Conservation (phyloP, 768 basidiomycete species). For the Leccinum disarticulatum region DNA sequence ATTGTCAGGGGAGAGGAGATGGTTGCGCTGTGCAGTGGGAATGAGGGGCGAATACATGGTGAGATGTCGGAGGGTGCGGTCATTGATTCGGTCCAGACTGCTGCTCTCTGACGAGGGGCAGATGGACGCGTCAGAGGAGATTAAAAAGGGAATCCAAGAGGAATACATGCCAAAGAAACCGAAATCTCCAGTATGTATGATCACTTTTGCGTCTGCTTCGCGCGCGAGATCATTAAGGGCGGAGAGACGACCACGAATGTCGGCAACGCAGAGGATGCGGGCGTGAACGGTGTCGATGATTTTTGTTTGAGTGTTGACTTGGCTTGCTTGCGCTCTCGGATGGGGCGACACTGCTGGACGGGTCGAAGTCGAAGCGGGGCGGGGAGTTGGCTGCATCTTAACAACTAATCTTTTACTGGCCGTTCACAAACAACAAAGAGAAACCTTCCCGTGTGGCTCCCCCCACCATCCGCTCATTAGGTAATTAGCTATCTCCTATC, state of each 20-base stretch:
- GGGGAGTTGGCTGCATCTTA: conserved; percentile 52
- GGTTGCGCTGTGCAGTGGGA: conserved; percentile 73
- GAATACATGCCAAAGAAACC: conserved; percentile 83
- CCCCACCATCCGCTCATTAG: conserved; percentile 13
- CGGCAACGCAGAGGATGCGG: conserved; percentile 92
- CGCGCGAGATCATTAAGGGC: conserved; percentile 88
- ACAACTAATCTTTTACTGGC: conserved; percentile 24
- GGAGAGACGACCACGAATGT: conserved; percentile 86
- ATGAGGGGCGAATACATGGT: conserved; percentile 96
- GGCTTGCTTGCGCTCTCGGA: conserved; percentile 41
- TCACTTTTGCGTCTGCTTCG: conserved; percentile 85
- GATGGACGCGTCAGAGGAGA: conserved; percentile 18
- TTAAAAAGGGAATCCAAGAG: conserved; percentile 1
- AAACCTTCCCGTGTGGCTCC: background rate
- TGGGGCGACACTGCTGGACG: conserved; percentile 58
- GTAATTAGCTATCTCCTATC: conserved; percentile 27
- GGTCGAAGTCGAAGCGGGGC: conserved; percentile 61
- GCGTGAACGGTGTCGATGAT: conserved; percentile 78
- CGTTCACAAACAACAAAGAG: conserved; percentile 23
- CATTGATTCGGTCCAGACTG: conserved; percentile 87
- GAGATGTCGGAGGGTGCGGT: conserved; percentile 93
- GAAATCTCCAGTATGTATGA: conserved; percentile 99
- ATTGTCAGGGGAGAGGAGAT: conserved; percentile 74
- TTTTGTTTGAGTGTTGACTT: conserved; percentile 76
- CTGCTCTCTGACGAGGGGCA: conserved; percentile 52